phyloP scores from a whole-genome alignment of 495 filamentous ascomycete genomes.

The Aspergillus conjunctus region DNA sequence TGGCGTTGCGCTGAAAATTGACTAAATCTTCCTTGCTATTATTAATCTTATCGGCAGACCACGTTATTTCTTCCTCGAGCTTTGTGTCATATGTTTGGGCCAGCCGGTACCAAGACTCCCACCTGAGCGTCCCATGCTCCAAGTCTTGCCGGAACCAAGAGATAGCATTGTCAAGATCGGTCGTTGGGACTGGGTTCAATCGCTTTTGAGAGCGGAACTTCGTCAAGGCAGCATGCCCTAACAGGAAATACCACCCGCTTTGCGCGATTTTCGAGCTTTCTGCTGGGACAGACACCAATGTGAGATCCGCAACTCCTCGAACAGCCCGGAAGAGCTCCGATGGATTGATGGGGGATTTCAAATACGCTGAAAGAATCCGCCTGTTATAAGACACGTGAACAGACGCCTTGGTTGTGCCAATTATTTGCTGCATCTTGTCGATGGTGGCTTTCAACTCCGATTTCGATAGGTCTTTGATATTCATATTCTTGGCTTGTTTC shows the following conservation, averaged over 20 bases:
- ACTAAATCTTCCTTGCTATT: slow-evolving; percentile 75
- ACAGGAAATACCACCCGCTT: slow-evolving; percentile 90
- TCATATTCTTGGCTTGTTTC: slow-evolving; percentile 75
- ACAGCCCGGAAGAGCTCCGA: slow-evolving; percentile 76
- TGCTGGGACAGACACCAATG: slow-evolving; percentile 51
- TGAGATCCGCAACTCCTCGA: slow-evolving; percentile 69
- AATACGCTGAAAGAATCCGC: slow-evolving; percentile 70
- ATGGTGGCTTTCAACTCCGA: slow-evolving; percentile 84
- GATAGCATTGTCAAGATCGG: slow-evolving; percentile 83
- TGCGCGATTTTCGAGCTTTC: slow-evolving; percentile 64
- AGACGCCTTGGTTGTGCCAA: slow-evolving; percentile 65
- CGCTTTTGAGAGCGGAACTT: slow-evolving; percentile 87
- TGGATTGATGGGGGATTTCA: slow-evolving; percentile 81
- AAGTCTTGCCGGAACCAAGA: slow-evolving; percentile 83
- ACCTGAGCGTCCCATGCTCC: slow-evolving; percentile 78
- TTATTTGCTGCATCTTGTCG: slow-evolving; percentile 81
- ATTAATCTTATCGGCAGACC: slow-evolving; percentile 96
- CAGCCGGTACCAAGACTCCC: slow-evolving; percentile 96
- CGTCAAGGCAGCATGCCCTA: slow-evolving; percentile 83
- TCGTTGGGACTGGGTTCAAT: slow-evolving; percentile 71
- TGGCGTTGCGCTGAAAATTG: slow-evolving; percentile 74
- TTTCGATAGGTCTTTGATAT: slow-evolving; percentile 88
- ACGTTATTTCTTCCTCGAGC: slow-evolving; percentile 87
- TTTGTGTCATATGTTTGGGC: slow-evolving; percentile 90
- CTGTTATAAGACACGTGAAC: slow-evolving; percentile 73